These are phyloP conservation scores for Ciborinia camelliae DNA, from an alignment of 2,329 filamentous ascomycete genomes.

Conservation along the genomic window DNA sequence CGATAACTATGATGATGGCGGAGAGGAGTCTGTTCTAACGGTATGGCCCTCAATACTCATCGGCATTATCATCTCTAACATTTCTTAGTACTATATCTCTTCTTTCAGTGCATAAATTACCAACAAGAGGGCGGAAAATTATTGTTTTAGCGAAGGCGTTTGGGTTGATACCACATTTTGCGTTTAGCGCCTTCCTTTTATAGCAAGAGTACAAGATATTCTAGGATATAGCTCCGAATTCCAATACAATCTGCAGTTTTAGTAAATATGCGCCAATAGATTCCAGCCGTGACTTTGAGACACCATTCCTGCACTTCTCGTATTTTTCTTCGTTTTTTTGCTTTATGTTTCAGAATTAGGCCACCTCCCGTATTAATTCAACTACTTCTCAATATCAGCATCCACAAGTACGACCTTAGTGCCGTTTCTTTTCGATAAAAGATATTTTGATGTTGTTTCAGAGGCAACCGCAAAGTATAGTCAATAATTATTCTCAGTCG, in stretches of 20 bases:
- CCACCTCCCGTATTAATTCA: background rate
- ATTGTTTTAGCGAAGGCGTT: slow-evolving; percentile 29
- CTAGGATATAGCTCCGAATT: background rate
- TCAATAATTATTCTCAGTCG: background rate
- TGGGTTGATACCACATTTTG: slow-evolving; percentile 22
- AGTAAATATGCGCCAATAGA: background rate
- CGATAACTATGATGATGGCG: slow-evolving; percentile 61
- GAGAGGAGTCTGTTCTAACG: slow-evolving; percentile 72
- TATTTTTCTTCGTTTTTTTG: too few species aligned
- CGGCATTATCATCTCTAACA: slow-evolving; percentile 15
- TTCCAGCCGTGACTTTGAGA: background rate
- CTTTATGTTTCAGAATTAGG: background rate
- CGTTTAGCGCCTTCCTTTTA: background rate
- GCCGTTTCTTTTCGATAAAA: background rate
- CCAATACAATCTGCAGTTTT: background rate
- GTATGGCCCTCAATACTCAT: slow-evolving; percentile 45
- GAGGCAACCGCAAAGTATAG: too few species aligned
- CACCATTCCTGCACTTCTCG: background rate
- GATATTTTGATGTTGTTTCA: background rate
- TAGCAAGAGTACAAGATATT: background rate
- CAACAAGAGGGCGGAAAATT: background rate
- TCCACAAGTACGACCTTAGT: too few species aligned
- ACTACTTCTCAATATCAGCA: too few species aligned
- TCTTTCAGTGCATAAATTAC: slow-evolving; percentile 47
- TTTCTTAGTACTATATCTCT: slow-evolving; percentile 53